Evolutionary conservation across 1,284 basidiomycete species (phyloP), one percentile per base, ranked within the genome.

Genomic region (Tilletia caries): DNA sequence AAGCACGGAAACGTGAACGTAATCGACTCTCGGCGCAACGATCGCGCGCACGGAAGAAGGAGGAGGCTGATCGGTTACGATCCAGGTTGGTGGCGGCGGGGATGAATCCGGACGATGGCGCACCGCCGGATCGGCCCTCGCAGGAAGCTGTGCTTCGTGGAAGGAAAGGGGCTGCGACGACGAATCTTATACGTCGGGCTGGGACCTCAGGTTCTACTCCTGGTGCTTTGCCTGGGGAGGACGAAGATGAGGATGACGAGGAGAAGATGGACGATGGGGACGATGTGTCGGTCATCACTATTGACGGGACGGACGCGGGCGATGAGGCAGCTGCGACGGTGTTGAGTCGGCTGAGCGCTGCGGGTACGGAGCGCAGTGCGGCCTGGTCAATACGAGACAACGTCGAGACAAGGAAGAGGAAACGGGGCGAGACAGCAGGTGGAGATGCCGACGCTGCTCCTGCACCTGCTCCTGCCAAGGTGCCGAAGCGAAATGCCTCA

Each of bases 1-100:
- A 60, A 60, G 25, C 23, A 33, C 54, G 54, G 12, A 60, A 60
- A 25, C 54, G 54, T 8, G 54, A 60, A 18, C 2, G 54, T 5
- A 60, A 60, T 60, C 54, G 54, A 27, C 54, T 60, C 20, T 60
- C 54, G 25, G 54, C 54, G 6, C 54, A 60, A 20, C 54, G 54
- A 10, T 60, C 54, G 54, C 23, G 54, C 10, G 25, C 29, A 8
- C 54, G 54, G 20, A 60, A 60, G 32, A 60, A 60, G 29, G 54
- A 60, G 10, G 25, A 60, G 8, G 32, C 54, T 4, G 54, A 60
- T 60, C 54, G 54, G 10, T 32, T 29, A 18, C 54, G 54, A 5
- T 15, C 23, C 54, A 18, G 27, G 29, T 10, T 60, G 8, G 12
- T 60, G 25, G 54, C 23, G 12, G 54, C 54, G 23, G 54, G 54